These are phyloP conservation scores for Plenodomus biglobosus DNA, from an alignment of 2,329 filamentous ascomycete genomes.

Conservation along the genomic window DNA sequence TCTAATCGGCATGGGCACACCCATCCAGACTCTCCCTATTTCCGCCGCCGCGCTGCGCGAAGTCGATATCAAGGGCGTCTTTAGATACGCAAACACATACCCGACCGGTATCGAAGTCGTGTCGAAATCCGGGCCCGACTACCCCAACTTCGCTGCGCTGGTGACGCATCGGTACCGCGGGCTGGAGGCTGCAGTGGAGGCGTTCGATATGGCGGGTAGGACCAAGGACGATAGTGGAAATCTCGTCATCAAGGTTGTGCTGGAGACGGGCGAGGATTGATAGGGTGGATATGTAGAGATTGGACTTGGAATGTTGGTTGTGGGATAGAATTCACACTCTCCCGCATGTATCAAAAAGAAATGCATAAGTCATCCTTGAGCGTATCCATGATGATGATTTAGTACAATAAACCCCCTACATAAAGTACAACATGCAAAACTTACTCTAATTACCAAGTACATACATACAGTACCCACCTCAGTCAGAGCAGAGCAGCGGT, in stretches of 20 bases:
- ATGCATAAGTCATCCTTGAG: too few species aligned
- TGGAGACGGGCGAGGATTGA: conserved; percentile 47
- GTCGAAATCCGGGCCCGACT: conserved; percentile 49
- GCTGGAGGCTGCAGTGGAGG: conserved; percentile 61
- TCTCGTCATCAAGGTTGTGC: conserved; percentile 71
- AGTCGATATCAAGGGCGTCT: conserved; percentile 76
- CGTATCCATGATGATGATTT: too few species aligned
- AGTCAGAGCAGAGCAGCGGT: too few species aligned
- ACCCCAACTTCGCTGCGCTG: conserved; percentile 68
- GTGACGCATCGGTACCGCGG: conserved; percentile 74
- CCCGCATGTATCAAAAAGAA: too few species aligned
- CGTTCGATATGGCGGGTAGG: conserved; percentile 70
- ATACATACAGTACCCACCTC: too few species aligned
- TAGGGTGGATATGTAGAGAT: conserved; percentile 19
- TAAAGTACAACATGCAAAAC: too few species aligned
- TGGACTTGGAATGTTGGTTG: too few species aligned
- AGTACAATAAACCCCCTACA: too few species aligned
- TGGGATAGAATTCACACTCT: too few species aligned
- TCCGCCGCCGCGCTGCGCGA: conserved; percentile 72
- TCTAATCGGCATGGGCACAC: conserved; percentile 78
- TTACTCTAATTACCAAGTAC: too few species aligned
- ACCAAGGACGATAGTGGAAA: conserved; percentile 68
- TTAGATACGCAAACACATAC: conserved; percentile 77
- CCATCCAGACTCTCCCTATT: conserved; percentile 72
- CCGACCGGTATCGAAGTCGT: conserved; percentile 66